Evolutionary conservation across 202 grass and related monocot genomes (phyloP), one percentile per base, ranked within the genome.

Genomic region (Saccharum hybrid): DNA sequence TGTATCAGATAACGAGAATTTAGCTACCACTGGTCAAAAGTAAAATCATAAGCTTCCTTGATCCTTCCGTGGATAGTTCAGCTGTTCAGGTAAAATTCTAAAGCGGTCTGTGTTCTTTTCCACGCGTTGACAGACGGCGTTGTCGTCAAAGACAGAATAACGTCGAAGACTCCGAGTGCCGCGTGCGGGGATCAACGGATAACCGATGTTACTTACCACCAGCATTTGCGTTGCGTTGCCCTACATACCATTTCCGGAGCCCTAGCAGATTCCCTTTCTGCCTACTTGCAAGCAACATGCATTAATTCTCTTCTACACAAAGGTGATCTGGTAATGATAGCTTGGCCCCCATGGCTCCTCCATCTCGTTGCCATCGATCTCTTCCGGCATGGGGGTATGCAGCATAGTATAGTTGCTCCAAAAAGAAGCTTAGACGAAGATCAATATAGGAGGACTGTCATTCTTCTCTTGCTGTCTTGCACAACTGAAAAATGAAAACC

Each of bases 271-370:
- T 22, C 75, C 45, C 77, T 74, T 79, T 79, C 34, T 40, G 60
- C 45, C 76, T 78, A 81, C 71, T 81, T 84, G 67, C 71, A 43
- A 40, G 13, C 63, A 33, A 67, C 43, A 72, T 77, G 15, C 83
- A 80, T 36, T 36, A 36, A 36, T 7, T 42, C 31, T 82, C 64
- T 84, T 82, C 63, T 66, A 77, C 66, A 61, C 63, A 91, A 90
- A 71, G 46, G 60, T 79, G 57, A 18, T 12, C 34, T 1, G 67
- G 71, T 51, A 84, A 88, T 91, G 37, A 91, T 87, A 56, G 31
- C 30, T 68, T 38, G 70, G 13, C 61, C 19, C 72, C 36, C 22
- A 49, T 69, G 33, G 62, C 36, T 73, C 63, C 15, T 72, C 49
- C 11, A 49, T 75, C 70, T 61, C 23, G 16, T 36, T 45, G 10